Conservation (phyloP, 305 asterid species). For the Solanum hybrid region DNA sequence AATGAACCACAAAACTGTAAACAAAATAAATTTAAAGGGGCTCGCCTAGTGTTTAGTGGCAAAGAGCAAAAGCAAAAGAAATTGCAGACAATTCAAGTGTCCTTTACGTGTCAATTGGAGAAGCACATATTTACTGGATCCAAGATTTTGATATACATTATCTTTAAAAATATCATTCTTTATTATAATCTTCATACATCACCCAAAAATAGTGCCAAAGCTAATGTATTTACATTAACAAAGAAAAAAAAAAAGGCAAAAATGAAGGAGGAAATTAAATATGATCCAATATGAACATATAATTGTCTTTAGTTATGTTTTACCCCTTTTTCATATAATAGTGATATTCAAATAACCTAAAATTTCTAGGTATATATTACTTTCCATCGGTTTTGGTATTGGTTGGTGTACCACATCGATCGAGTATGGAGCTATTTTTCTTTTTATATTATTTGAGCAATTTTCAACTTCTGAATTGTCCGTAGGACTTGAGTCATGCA, state of each 20-base stretch:
- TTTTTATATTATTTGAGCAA: background rate
- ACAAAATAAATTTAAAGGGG: too few relatives aligned
- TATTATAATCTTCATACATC: background rate
- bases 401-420: background rate
- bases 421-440: background rate
- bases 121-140: background rate
- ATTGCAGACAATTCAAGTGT: too few relatives aligned
- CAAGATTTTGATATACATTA: background rate
- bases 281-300: background rate
- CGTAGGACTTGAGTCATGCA: too few relatives aligned
- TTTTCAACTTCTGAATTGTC: background rate
- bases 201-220: background rate
- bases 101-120: too few relatives aligned
- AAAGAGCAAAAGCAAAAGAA: too few relatives aligned
- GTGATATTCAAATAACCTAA: background rate
- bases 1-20: too few relatives aligned
- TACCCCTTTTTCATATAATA: background rate
- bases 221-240: background rate
- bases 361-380: background rate
- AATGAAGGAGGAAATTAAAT: background rate
- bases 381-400: background rate
- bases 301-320: background rate
- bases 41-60: too few relatives aligned
- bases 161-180: background rate
- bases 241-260: background rate